Percentiles rank a stretch among this genome's conserved stretches.
Evolutionary conservation across 2,329 filamentous ascomycete species (phyloP).

Genomic region (Aspergillus fumigatus): DNA sequence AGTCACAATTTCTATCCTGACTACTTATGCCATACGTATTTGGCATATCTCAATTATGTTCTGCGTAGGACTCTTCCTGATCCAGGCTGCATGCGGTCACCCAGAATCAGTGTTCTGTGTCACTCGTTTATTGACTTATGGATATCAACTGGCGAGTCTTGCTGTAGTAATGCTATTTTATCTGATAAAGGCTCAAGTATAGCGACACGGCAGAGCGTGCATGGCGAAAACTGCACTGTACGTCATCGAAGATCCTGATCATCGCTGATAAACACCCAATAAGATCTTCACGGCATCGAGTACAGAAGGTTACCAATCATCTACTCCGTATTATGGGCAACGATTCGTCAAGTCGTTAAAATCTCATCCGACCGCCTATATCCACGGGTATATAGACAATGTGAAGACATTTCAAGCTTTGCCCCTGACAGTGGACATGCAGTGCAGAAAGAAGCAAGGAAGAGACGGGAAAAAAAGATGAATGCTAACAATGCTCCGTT

Average conservation of each 20-base stretch:
- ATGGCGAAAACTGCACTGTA: neutral
- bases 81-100: no score
- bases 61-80: no score
- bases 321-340: neutral
- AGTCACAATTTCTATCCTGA: neutral
- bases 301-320: neutral
- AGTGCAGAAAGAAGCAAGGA: neutral
- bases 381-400: neutral
- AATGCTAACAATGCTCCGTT: neutral
- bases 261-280: neutral
- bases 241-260: neutral
- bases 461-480: neutral
- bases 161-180: no score
- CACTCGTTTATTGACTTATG: no score
- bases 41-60: no score
- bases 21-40: neutral
- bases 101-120: no score
- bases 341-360: neutral
- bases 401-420: neutral
- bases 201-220: neutral
- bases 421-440: neutral
- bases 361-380: neutral
- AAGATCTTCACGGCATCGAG: neutral
- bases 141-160: no score
- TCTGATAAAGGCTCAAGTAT: neutral